Base-by-base conservation (phyloP, 352 stramenopile genomes). In the Phytophthora rubi region DNA sequence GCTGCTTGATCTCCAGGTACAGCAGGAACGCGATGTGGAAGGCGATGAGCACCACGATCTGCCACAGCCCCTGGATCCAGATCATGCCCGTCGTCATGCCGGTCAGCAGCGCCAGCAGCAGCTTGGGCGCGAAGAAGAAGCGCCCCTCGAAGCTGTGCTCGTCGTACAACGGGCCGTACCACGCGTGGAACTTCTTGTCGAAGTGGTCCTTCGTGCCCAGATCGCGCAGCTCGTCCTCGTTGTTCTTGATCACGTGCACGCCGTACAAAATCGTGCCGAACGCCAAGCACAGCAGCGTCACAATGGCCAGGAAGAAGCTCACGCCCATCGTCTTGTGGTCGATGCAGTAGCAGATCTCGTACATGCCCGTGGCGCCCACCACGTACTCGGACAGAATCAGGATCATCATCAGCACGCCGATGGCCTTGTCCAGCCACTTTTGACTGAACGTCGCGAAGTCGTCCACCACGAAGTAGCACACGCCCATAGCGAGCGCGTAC, bases 111-210 rank as follows among this genome's bases (percentile, higher is more conserved):
- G 89, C 86, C 0, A 96, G 67, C 18, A 95, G 53, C 15, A 96
- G 81, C 79, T 95, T 95, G 6, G 86, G 85, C 5, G 89, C 85
- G 62, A 96, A 96, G 72, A 96, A 96, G 71, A 91, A 96, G 9
- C 89, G 89, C 9, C 85, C 83, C 60, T 95, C 86, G 56, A 92
- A 96, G 55, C 82, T 93, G 80, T 96, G 93, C 60, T 96, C 87
- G 58, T 96, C 89, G 74, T 96, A 96, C 6, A 96, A 71, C 42
- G 87, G 86, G 0, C 89, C 89, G 53, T 95, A 96, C 1, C 85
- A 83, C 18, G 70, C 73, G 67, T 95, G 84, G 51, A 96, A 88
- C 21, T 83, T 79, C 80, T 96, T 96, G 37, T 94, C 85, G 55
- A 94, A 92, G 70, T 96, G 89, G 53, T 91, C 81, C 59, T 93